phyloP scores from a whole-genome alignment of 2,329 filamentous ascomycete genomes.

The Cladosporium oxysporum region DNA sequence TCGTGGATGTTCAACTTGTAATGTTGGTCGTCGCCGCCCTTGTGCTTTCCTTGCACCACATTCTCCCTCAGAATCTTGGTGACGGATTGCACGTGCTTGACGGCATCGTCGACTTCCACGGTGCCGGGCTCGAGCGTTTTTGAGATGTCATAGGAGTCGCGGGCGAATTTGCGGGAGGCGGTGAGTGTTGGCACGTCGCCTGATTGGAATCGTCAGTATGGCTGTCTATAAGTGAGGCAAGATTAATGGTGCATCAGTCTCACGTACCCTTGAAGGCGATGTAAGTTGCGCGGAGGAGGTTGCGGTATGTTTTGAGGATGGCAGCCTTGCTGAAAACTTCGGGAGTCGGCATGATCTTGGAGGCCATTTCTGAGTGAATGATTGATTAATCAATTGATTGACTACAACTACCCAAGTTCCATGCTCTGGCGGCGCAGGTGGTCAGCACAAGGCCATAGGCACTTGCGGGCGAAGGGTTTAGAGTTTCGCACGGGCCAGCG shows the following conservation, averaged over 20 bases:
- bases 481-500: slow-evolving; percentile 8
- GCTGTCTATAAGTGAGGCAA: neutral
- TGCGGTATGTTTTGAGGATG: slow-evolving; percentile 76
- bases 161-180: slow-evolving; percentile 72
- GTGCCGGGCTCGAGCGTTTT: slow-evolving; percentile 59
- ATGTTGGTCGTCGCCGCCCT: slow-evolving; percentile 25
- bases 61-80: slow-evolving; percentile 79
- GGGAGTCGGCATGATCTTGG: slow-evolving; percentile 22
- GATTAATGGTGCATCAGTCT: neutral
- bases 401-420: slow-evolving; percentile 2
- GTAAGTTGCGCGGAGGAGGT: slow-evolving; percentile 75
- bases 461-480: slow-evolving; percentile 4
- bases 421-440: neutral
- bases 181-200: slow-evolving; percentile 69
- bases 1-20: slow-evolving; percentile 82
- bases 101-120: slow-evolving; percentile 61
- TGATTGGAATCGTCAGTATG: slow-evolving; percentile 39
- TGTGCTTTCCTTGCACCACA: slow-evolving; percentile 72
- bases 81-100: slow-evolving; percentile 80
- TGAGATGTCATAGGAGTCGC: slow-evolving; percentile 71
- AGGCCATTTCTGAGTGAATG: slow-evolving; percentile 18
- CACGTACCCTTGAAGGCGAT: slow-evolving; percentile 77
- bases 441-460: slow-evolving; percentile 8
- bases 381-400: neutral
- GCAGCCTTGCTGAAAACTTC: slow-evolving; percentile 47